Evolutionary conservation across 306 rosid species (phyloP), one percentile per base, ranked within the genome.

Genomic region (Neltuma alba): DNA sequence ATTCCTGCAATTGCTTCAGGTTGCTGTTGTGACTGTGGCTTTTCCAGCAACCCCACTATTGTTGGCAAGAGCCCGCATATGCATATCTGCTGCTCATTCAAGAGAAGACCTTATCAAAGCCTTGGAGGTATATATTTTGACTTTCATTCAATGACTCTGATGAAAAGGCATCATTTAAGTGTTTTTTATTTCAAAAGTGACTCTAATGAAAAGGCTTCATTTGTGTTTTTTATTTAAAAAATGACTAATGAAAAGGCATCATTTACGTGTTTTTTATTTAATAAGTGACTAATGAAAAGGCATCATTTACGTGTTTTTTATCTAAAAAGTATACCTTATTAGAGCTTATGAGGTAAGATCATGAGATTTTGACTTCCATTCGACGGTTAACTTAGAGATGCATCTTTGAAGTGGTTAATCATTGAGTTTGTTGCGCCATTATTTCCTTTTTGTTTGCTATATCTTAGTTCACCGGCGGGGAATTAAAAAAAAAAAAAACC

Each of bases 1-100:
- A 52, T 38, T 28, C 21, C 23, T 31, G 58, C 65, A 13, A n/a
- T 42, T 58, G 30, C 45, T 74, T 72, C 76, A 92, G 97, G 92
- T 92, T 61, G 97, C 97, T 68, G 95, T 92, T 37, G 97, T 92
- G 76, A 92, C 89, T 4, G 95, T 86, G 6, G 97, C 97, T 44
- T 92, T 92, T 84, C 97, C 97, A 11, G 97, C 93, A 27, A 90
- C 94, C 42, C 97, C 97, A 11, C 86, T 92, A 54, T 79, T 92
- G 63, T 80, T 90, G 86, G 94, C 97, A 34, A 87, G 97, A 88
- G 94, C 91, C 55, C 94, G 94, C 28, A 92, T 92, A 57, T 92
- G 97, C 89, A 85, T 92, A 81, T 92, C 97, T 8, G 97, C 97
- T 7, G 88, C 94, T 2, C 97, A 92, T 83, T 83, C 94, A 8